Evolutionary conservation across 2,329 filamentous ascomycete species (phyloP), one percentile per base, ranked within the genome.

Genomic region (Phoma herbarum): DNA sequence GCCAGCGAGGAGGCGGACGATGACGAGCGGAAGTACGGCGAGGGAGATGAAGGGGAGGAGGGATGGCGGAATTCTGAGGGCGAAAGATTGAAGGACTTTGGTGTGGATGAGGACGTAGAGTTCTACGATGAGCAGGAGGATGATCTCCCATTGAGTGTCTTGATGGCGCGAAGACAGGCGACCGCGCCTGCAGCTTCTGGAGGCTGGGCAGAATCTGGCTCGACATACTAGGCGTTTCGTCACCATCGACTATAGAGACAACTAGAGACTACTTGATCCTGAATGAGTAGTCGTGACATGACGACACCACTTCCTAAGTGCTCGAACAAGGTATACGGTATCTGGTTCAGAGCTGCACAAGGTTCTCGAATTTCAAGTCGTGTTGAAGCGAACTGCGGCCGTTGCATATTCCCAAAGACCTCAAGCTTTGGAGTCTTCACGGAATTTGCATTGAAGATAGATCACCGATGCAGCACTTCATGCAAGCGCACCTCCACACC

Each of bases 61-160:
- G 84, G 80, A 5, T 95, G 91, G 91, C 86, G 83, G 0, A 94
- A 93, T 65, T 83, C 86, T 0, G 90, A 94, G 51, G 91, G 91
- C 1, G 90, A 94, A 70, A 81, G 86, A 31, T 77, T 95, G 48
- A 82, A 85, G 41, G 91, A 95, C 68, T 95, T 88, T 70, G 91
- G 91, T 1, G 90, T 95, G 0, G 91, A 94, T 66, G 90, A 92
- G 68, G 89, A 91, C 14, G 85, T 84, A 0, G 89, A 92, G 61
- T 88, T 88, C 45, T 85, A 86, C 26, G 86, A 88, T 60, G 82
- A 84, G 54, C 85, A 88, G 62, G 82, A 84, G 35, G 86, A 89
- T 43, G 87, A 93, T 66, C 78, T 94, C 14, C 91, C 90, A 0
- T 77, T 94, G 39, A 87, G 85, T 4, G 87, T 92, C 71, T 68